phyloP scores from a whole-genome alignment of 441 rosid species.

The Mallotus japonicus region DNA sequence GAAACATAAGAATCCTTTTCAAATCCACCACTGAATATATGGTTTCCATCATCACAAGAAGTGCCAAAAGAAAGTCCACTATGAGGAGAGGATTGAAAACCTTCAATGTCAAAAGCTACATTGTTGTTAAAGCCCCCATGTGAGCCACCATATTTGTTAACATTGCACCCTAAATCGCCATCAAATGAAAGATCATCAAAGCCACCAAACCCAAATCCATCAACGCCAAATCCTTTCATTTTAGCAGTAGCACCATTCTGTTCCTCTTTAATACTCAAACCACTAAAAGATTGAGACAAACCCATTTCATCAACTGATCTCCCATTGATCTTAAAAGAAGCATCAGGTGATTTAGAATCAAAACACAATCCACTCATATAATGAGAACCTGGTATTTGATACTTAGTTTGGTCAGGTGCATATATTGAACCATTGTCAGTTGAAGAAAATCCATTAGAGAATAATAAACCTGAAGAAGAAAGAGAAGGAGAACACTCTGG shows the following conservation, averaged over 20 bases:
- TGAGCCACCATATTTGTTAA: slow-evolving; percentile 24
- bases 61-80: not conserved
- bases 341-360: slow-evolving; percentile 30
- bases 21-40: slow-evolving; percentile 33
- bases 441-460: slow-evolving; percentile 39
- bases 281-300: slow-evolving; percentile 39
- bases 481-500: slow-evolving; percentile 40
- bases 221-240: slow-evolving; percentile 38
- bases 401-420: too few species aligned
- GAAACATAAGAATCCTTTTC: slow-evolving; percentile 29
- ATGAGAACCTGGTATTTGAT: not conserved
- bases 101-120: slow-evolving; percentile 29
- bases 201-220: slow-evolving; percentile 26
- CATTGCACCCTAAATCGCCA: slow-evolving; percentile 20
- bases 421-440: slow-evolving; percentile 22
- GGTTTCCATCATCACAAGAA: slow-evolving; percentile 22
- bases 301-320: slow-evolving; percentile 32
- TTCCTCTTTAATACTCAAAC: slow-evolving; percentile 50
- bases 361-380: slow-evolving; percentile 29
- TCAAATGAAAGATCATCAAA: slow-evolving; percentile 24
- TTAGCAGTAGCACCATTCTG: slow-evolving; percentile 23
- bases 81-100: slow-evolving; percentile 28
- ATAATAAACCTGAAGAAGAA: slow-evolving; percentile 32
- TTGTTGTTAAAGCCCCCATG: slow-evolving; percentile 26
- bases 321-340: slow-evolving; percentile 21